Evolutionary conservation across 441 rosid species (phyloP).

Genomic region (Sinapis alba): DNA sequence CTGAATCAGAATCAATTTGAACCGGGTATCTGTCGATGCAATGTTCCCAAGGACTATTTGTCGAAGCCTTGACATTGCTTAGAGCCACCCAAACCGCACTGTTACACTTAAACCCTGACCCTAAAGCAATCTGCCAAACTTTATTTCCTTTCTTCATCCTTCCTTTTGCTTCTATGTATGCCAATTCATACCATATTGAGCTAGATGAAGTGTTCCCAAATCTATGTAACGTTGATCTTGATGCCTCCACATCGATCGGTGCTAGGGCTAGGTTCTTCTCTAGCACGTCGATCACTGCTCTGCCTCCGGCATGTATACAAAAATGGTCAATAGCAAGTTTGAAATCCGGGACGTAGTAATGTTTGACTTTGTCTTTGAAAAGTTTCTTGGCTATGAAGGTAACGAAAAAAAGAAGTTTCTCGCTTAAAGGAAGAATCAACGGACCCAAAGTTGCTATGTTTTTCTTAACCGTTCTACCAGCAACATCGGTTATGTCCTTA

Average conservation of each 20-base stretch:
- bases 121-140: constrained; percentile 90
- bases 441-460: constrained; percentile 85
- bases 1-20: constrained; percentile 31
- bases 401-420: constrained; percentile 66
- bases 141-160: constrained; percentile 74
- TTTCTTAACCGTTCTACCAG: constrained; percentile 72
- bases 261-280: constrained; percentile 81
- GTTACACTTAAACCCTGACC: constrained; percentile 92
- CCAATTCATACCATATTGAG: constrained; percentile 89
- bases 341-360: constrained; percentile 75
- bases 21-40: constrained; percentile 77
- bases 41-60: constrained; percentile 76
- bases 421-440: constrained; percentile 78
- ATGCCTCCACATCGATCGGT: constrained; percentile 75
- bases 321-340: constrained; percentile 87
- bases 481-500: constrained; percentile 76
- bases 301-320: constrained; percentile 91
- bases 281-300: constrained; percentile 89
- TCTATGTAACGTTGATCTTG: constrained; percentile 83
- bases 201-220: constrained; percentile 92
- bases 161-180: constrained; percentile 81
- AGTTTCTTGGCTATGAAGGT: constrained; percentile 62
- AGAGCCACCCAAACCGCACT: constrained; percentile 88
- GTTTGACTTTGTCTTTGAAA: constrained; percentile 63
- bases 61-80: constrained; percentile 57